Evolutionary conservation across 2,329 filamentous ascomycete genomes (phyloP), one percentile per base, ranked within the genome.

Genomic region (Penicillium olsonii): DNA sequence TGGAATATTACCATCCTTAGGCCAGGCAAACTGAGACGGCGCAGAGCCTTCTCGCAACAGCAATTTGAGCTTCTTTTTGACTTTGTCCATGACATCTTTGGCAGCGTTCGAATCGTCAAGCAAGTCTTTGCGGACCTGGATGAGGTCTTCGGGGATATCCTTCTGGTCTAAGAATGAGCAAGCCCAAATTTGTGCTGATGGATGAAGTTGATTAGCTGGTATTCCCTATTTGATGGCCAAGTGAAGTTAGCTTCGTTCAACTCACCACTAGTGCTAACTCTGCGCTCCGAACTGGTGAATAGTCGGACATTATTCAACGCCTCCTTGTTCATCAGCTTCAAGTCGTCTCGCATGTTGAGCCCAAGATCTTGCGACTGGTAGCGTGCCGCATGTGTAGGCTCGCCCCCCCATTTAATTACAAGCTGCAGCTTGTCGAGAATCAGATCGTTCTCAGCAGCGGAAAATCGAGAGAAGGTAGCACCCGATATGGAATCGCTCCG

Each of bases 31-130:
- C 65, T 99, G 91, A 15, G 92, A 85, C 9, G 94, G 94, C 1
- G 92, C 89, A 65, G 94, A 88, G n/a, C 92, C 94, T 69, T 96
- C 89, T 24, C 94, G 85, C 50, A 99, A 74, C 17, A 99, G 79
- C 1, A 90, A 87, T 75, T 99, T 99, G 22, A 99, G 81, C 83
- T 95, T 96, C 82, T 99, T 99, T 80, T 99, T 99, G 48, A 99
- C 94, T 73, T 96, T 96, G 74, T 99, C 95, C 88, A 96, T 99
- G 65, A 96, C 91, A 68, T 99, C 94, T 70, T 99, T 99, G 50
- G 94, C 94, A 4, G 94, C 94, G 69, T 99, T 99, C 0, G 92
- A 97, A 68, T 99, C 94, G 68, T 99, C 94, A 3, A 99, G 77
- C 6, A 99, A 80, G 71, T 97, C 92, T 68, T 99, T 99, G 45